A percentile compares a stretch with the other conserved stretches of the same genome.
Conservation (phyloP, 352 stramenopile genomes). For the Phytophthora multivora region DNA sequence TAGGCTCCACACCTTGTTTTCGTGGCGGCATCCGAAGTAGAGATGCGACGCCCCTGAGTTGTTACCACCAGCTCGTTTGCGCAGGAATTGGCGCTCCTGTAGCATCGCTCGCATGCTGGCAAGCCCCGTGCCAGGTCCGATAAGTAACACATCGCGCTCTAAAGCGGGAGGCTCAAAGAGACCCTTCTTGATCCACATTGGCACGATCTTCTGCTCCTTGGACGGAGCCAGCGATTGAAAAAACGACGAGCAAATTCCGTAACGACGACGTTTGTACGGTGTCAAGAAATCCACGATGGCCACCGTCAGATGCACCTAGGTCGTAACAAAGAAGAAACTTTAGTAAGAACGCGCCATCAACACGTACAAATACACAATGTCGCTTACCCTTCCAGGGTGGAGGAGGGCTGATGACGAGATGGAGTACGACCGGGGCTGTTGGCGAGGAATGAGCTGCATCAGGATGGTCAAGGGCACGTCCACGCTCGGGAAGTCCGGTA, state of each 20-base stretch:
- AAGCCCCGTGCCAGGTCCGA: constrained; percentile 91
- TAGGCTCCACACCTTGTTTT: constrained; percentile 57
- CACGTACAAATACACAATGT: not conserved
- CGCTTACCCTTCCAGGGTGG: constrained; percentile 52
- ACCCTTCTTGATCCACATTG: constrained; percentile 89
- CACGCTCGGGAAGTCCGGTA: constrained; percentile 88
- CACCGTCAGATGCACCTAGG: constrained; percentile 79
- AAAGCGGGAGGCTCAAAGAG: constrained; percentile 66
- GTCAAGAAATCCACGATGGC: constrained; percentile 92
- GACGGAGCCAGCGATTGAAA: constrained; percentile 62
- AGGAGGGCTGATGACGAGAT: constrained; percentile 87
- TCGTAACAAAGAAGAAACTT: constrained; percentile 1
- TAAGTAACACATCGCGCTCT: constrained; percentile 77
- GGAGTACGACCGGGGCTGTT: constrained; percentile 91
- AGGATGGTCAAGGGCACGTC: constrained; percentile 70
- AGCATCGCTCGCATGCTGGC: constrained; percentile 91
- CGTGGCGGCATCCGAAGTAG: constrained; percentile 91
- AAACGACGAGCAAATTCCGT: constrained; percentile 86
- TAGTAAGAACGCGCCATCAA: constrained; percentile 7
- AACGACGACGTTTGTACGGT: constrained; percentile 85
- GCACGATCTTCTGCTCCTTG: constrained; percentile 45
- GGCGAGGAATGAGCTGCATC: constrained; percentile 82
- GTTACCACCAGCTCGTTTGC: constrained; percentile 18
- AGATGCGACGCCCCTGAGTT: constrained; percentile 49
- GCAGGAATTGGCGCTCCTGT: constrained; percentile 76